These are phyloP conservation scores for Taphrina pruni DNA, from an alignment of 1,139 yeast species.

Conservation along the genomic window DNA sequence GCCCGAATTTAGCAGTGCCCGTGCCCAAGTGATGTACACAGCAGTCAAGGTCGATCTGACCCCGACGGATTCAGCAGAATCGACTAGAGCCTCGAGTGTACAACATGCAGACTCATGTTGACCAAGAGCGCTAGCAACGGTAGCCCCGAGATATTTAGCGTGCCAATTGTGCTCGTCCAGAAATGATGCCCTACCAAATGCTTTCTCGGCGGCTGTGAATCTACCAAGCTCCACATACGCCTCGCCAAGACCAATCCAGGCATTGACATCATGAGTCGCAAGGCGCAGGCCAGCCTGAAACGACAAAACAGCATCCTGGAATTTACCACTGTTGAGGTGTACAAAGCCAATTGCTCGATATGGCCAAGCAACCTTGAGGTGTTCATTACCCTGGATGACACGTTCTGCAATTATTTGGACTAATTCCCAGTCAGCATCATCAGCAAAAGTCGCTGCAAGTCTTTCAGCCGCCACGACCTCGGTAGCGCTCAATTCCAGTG, in stretches of 20 bases:
- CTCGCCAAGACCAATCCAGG: constrained; percentile 95
- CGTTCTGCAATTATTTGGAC: constrained; percentile 71
- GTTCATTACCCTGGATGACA: constrained; percentile 30
- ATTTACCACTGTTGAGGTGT: constrained; percentile 60
- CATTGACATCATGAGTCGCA: constrained; percentile 67
- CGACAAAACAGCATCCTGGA: constrained; percentile 83
- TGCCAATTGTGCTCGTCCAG: constrained; percentile 64
- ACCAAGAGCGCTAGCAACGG: constrained; percentile 61
- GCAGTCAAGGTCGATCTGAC: constrained; percentile 65
- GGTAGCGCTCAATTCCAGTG: constrained; percentile 82
- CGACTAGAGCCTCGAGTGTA: constrained; percentile 56
- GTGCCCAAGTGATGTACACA: constrained; percentile 62
- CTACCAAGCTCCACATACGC: constrained; percentile 87
- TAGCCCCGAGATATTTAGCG: constrained; percentile 70
- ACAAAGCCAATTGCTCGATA: constrained; percentile 83
- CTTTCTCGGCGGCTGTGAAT: constrained; percentile 82
- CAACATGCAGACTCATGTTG: constrained; percentile 59
- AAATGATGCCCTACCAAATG: constrained; percentile 68
- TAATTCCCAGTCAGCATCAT: constrained; percentile 76
- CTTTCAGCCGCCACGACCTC: constrained; percentile 76
- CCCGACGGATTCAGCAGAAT: constrained; percentile 62
- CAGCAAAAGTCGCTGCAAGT: constrained; percentile 71
- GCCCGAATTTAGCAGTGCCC: constrained; percentile 63
- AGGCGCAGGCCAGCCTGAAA: constrained; percentile 84
- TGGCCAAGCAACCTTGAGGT: constrained; percentile 70